phyloP scores from a whole-genome alignment of 495 filamentous ascomycete genomes.

The Tuber umbilicatum region DNA sequence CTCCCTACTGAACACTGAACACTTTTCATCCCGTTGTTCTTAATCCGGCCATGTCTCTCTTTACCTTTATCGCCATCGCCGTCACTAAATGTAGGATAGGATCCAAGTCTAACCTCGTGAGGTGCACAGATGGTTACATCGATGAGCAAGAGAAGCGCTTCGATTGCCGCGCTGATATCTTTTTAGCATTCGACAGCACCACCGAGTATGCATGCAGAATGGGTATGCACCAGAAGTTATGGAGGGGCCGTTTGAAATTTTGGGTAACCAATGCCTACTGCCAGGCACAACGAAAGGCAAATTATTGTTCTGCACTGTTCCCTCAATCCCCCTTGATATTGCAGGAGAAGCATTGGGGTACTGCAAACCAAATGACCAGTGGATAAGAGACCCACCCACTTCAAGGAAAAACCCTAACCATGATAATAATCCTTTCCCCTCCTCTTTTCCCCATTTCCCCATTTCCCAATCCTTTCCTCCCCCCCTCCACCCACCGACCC shows the following conservation, averaged over 20 bases:
- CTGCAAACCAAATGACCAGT: constrained; percentile 5
- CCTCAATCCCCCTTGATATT: not conserved
- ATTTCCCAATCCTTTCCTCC: not conserved
- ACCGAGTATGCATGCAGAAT: not conserved
- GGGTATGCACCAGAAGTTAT: not conserved
- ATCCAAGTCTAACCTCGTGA: not conserved
- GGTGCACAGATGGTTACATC: not conserved
- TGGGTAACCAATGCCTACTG: not conserved
- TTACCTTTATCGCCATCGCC: not conserved
- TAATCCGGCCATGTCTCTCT: not conserved
- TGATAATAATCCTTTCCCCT: constrained; percentile 1
- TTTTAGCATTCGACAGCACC: not conserved
- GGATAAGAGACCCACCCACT: not conserved
- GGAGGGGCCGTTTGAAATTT: constrained; percentile 3
- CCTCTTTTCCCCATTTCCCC: not conserved
- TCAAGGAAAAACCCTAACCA: not conserved
- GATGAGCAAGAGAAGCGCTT: not conserved
- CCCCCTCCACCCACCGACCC: not conserved
- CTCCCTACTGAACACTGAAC: constrained; percentile 5
- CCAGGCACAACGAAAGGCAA: constrained; percentile 1
- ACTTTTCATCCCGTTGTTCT: not conserved
- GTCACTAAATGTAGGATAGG: not conserved
- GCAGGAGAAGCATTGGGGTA: not conserved
- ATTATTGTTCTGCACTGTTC: not conserved
- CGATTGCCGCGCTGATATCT: constrained; percentile 3